Percentiles rank a stretch among this genome's conserved stretches.
Evolutionary conservation across 768 basidiomycete genomes (phyloP).

Genomic region (Boletus subparvulus): DNA sequence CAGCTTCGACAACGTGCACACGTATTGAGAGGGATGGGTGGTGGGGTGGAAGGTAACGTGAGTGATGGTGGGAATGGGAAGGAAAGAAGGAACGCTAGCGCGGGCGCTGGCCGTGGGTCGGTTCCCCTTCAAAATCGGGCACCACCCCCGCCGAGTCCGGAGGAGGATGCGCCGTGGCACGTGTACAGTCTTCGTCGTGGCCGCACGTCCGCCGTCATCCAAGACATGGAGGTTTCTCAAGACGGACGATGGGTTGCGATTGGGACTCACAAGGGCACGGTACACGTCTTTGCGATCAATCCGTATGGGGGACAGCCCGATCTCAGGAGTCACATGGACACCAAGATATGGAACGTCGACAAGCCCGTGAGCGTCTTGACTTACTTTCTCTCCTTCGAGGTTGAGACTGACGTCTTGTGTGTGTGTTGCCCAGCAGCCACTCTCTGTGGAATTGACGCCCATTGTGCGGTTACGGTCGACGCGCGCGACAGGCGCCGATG

Average conservation of each 20-base stretch:
- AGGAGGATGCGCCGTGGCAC: constrained; percentile 43
- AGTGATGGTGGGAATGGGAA: neutral
- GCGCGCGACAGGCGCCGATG: constrained; percentile 29
- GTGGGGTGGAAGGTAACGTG: neutral
- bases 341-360: constrained; percentile 52
- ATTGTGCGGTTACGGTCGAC: constrained; percentile 52
- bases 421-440: constrained; percentile 41
- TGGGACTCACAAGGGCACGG: constrained; percentile 59
- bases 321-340: constrained; percentile 57
- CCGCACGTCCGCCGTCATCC: constrained; percentile 63
- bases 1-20: constrained; percentile 35
- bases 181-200: constrained; percentile 73
- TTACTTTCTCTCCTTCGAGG: neutral
- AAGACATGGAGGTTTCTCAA: constrained; percentile 40
- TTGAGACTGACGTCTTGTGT: neutral
- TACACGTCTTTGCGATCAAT: constrained; percentile 75
- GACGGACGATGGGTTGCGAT: constrained; percentile 72
- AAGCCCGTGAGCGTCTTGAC: constrained; percentile 40
- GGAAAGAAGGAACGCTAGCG: neutral
- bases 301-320: constrained; percentile 74
- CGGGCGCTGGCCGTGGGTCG: constrained; percentile 21
- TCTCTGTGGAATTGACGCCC: constrained; percentile 54
- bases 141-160: neutral
- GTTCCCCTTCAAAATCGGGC: constrained; percentile 2
- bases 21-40: constrained; percentile 14